phyloP scores from a whole-genome alignment of 2,329 filamentous ascomycete species.

The Westerdykella sp. region DNA sequence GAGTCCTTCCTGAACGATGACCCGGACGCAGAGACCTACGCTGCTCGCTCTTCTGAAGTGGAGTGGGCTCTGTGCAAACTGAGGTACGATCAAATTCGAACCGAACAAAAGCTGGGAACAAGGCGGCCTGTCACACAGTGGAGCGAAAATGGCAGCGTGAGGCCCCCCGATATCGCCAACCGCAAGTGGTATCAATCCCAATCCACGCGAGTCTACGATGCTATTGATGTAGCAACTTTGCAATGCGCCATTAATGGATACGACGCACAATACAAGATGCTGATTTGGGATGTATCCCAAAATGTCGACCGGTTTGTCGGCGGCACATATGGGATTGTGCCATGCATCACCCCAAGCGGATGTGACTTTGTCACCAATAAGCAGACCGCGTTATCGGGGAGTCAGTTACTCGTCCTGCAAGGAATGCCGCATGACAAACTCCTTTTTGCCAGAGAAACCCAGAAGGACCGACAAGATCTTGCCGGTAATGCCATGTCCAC shows the following conservation, averaged over 20 bases:
- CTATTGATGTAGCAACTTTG: conserved; percentile 57
- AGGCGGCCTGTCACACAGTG: conserved; percentile 55
- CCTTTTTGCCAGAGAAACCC: conserved; percentile 56
- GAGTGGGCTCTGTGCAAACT: conserved; percentile 55
- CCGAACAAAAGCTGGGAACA: conserved; percentile 46
- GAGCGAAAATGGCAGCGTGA: conserved; percentile 49
- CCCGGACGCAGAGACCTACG: conserved; percentile 31
- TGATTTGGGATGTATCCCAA: conserved; percentile 59
- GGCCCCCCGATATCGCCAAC: conserved; percentile 52
- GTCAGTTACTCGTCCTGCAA: conserved; percentile 60
- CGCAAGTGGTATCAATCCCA: conserved; percentile 46
- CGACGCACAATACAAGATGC: conserved; percentile 54
- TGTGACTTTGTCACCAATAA: conserved; percentile 56
- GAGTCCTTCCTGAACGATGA: conserved; percentile 55
- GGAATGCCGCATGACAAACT: conserved; percentile 60
- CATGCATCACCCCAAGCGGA: conserved; percentile 63
- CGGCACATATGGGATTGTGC: conserved; percentile 50
- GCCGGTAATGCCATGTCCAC: conserved; percentile 77
- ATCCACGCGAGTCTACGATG: conserved; percentile 58
- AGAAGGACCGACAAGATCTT: conserved; percentile 57
- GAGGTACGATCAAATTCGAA: conserved; percentile 54
- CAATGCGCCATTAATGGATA: conserved; percentile 44
- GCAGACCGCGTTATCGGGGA: conserved; percentile 55
- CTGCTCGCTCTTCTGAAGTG: conserved; percentile 19
- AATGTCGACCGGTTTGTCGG: conserved; percentile 60